Conservation (phyloP, 2,329 filamentous ascomycete species). For the Rhytidhysteron rufulum region DNA sequence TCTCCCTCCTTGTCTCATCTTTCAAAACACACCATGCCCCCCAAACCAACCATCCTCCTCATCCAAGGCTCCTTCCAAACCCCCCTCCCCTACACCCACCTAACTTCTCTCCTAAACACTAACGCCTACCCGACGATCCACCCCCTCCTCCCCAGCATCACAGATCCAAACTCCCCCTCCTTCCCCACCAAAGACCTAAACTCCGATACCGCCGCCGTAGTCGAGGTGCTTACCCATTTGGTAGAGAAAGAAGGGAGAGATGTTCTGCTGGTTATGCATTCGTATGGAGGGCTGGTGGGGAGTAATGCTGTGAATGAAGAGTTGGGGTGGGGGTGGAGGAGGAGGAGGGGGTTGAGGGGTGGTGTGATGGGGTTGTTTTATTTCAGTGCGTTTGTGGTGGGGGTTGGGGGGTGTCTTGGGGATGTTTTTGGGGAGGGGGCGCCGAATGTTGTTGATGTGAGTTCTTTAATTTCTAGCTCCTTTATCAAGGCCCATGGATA, state of each 20-base stretch:
- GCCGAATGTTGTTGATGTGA: slow-evolving; percentile 5
- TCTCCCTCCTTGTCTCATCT: too few species aligned
- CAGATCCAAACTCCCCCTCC: slow-evolving; percentile 12
- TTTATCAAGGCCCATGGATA: too few species aligned
- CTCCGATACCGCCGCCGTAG: slow-evolving; percentile 13
- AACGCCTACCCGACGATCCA: slow-evolving; percentile 17
- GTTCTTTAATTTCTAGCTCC: too few species aligned
- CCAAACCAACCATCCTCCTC: slow-evolving; percentile 20
- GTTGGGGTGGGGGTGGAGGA: slow-evolving; percentile 9
- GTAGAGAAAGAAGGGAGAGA: slow-evolving; percentile 17
- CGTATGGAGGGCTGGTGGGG: slow-evolving; percentile 23
- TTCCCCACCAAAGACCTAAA: slow-evolving; percentile 10
- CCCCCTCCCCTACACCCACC: slow-evolving; percentile 10
- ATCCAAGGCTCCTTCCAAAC: slow-evolving; percentile 25
- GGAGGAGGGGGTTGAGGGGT: slow-evolving; percentile 3
- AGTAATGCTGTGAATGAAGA: slow-evolving; percentile 17
- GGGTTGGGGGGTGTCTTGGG: slow-evolving; percentile 5
- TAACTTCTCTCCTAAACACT: slow-evolving; percentile 13
- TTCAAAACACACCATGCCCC: too few species aligned
- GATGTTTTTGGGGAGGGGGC: slow-evolving; percentile 6
- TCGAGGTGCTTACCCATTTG: slow-evolving; percentile 3
- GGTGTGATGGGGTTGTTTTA: slow-evolving; percentile 9
- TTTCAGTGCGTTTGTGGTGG: slow-evolving; percentile 8
- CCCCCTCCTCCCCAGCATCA: slow-evolving; percentile 12
- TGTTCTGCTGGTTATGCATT: slow-evolving; percentile 25